Evolutionary conservation across 805 yeast species (phyloP).

Genomic region (Diddensiella santjacobensis): DNA sequence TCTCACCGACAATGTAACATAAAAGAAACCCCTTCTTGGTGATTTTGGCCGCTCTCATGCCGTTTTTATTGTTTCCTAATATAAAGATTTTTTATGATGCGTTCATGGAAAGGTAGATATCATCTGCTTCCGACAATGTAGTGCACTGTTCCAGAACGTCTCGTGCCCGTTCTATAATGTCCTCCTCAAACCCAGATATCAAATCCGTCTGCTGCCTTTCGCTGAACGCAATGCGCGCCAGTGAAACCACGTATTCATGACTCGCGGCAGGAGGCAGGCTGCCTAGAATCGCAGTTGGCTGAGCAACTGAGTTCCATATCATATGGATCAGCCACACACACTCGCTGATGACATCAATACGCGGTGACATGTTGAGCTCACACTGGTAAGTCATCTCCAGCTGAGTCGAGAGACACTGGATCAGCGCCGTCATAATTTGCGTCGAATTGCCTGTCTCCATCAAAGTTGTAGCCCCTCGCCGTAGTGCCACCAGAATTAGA

Average conservation of each 20-base stretch:
- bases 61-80: not conserved
- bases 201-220: slow-evolving; percentile 33
- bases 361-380: not conserved
- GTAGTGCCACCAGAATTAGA: slow-evolving; percentile 3
- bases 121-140: slow-evolving; percentile 77
- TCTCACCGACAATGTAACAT: not conserved
- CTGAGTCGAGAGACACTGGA: slow-evolving; percentile 12
- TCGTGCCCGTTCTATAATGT: slow-evolving; percentile 63
- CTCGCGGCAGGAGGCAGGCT: slow-evolving; percentile 14
- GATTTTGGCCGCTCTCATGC: too few relatives aligned
- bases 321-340: slow-evolving; percentile 18
- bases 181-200: slow-evolving; percentile 52
- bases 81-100: not conserved
- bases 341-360: slow-evolving; percentile 13
- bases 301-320: slow-evolving; percentile 15
- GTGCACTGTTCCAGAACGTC: slow-evolving; percentile 64
- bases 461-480: slow-evolving; percentile 7
- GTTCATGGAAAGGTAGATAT: slow-evolving; percentile 59
- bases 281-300: slow-evolving; percentile 6
- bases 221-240: slow-evolving; percentile 29
- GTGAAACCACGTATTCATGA: slow-evolving; percentile 25
- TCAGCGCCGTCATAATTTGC: slow-evolving; percentile 4
- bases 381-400: slow-evolving; percentile 13
- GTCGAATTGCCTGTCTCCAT: slow-evolving; percentile 1
- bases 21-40: not conserved